Conservation (phyloP, 495 filamentous ascomycete genomes). For the Tuber borchii region DNA sequence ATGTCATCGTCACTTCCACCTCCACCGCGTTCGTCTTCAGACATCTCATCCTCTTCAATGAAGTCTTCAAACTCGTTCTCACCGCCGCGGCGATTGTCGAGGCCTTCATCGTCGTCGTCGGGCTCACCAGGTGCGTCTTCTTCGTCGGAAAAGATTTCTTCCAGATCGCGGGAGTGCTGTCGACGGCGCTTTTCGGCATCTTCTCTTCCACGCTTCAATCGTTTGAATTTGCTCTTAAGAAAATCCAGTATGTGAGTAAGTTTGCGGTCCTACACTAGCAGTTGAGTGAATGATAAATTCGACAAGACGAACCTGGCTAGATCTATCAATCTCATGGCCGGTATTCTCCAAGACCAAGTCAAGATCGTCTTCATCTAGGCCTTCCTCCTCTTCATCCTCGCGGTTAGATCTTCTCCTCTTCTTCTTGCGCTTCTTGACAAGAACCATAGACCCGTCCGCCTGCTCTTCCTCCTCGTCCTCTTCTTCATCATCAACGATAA, state of each 20-base stretch:
- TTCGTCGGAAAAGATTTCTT: conserved; percentile 92
- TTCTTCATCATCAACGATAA: conserved; percentile 82
- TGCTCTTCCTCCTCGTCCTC: conserved; percentile 58
- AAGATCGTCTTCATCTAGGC: conserved; percentile 89
- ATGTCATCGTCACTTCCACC: conserved; percentile 74
- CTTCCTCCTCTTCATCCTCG: conserved; percentile 73
- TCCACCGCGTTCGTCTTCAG: conserved; percentile 70
- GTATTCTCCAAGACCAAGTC: conserved; percentile 62
- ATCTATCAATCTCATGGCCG: conserved; percentile 32
- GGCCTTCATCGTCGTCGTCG: conserved; percentile 53
- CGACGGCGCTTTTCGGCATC: conserved; percentile 56
- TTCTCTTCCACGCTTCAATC: conserved; percentile 84
- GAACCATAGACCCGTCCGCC: conserved; percentile 35
- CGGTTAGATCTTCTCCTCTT: conserved; percentile 66
- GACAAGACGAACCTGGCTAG: conserved; percentile 23
- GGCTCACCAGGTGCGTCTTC: conserved; percentile 59
- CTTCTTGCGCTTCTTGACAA: conserved; percentile 45
- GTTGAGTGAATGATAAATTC: neutral
- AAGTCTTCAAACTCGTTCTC: conserved; percentile 92
- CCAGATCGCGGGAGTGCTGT: conserved; percentile 61
- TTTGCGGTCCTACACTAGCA: neutral
- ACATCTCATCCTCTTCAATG: conserved; percentile 87
- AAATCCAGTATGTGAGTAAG: conserved; percentile 9
- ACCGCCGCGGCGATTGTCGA: conserved; percentile 49
- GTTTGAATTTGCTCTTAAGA: conserved; percentile 78